Evolutionary conservation across 1,284 basidiomycete species (phyloP).

Genomic region (Apiotrichum akiyoshidainum): DNA sequence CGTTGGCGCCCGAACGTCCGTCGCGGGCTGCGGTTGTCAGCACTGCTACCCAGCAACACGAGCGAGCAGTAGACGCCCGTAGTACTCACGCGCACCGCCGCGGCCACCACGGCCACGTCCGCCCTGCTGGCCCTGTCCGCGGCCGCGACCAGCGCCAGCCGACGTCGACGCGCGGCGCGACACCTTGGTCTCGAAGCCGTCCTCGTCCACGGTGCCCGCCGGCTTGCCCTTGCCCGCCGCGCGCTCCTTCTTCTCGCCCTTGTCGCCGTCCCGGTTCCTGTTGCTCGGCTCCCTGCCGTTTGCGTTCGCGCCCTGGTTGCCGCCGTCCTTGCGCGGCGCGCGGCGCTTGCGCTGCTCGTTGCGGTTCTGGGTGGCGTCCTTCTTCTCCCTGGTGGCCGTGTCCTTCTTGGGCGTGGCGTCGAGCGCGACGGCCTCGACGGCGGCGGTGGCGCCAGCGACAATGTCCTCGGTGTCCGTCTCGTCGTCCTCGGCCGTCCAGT

Average conservation of each 20-base stretch:
- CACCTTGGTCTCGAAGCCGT: conserved; percentile 42
- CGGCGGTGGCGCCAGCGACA: background rate
- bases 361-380: background rate
- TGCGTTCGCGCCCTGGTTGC: conserved; percentile 5
- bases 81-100: conserved; percentile 15
- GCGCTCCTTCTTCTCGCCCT: conserved; percentile 9
- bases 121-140: conserved; percentile 3
- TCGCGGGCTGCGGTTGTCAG: conserved; percentile 14
- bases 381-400: background rate
- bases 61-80: background rate
- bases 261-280: background rate
- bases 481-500: conserved; percentile 34
- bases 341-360: conserved; percentile 4
- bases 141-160: conserved; percentile 10
- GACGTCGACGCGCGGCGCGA: conserved; percentile 16
- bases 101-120: conserved; percentile 10
- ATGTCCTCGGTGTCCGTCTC: conserved; percentile 19
- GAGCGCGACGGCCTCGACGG: background rate
- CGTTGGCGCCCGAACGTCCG: conserved; percentile 3
- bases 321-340: conserved; percentile 7
- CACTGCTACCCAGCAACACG: background rate
- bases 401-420: background rate
- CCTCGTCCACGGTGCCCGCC: conserved; percentile 28
- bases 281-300: background rate
- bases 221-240: conserved; percentile 11